Base-by-base conservation (phyloP, 331 rosid species). In the Quercus lobata region DNA sequence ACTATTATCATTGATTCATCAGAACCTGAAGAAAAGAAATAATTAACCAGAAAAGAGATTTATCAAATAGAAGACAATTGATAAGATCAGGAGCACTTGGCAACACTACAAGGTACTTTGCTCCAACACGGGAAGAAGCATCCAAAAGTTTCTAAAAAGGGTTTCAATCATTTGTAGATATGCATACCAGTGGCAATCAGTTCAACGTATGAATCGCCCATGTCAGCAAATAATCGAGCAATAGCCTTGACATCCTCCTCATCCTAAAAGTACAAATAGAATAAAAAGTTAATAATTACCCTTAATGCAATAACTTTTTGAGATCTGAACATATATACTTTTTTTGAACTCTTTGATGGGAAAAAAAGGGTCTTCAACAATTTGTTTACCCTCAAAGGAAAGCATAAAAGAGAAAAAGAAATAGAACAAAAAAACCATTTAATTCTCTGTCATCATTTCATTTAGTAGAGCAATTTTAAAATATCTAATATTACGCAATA, bases 221-320 rank as follows among this genome's bases (percentile, higher is more conserved):
- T 93, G 89, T 93, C 99, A 14, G 99, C 94, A 90, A 92, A 96
- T 81, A 96, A 89, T 82, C 98, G 92, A 78, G 97, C 97, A 89
- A 96, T 92, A 12, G 99, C 98, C 95, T 96, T 96, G 86, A 92
- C 98, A 76, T 96, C 99, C 88, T 96, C 99, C 86, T 96, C 99
- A 74, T 93, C 99, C 99, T 96, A 75, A 80, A 86, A 85, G 69
- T 24, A 81, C 74, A 81, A 32, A 83, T 34, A 60, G 44, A 75
- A 65, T 29, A 44, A 61, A 79, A 65, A 56, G 57, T 8, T 8
- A 56, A 56, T 37, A 69, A 34, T 11, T 52, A n/a, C 73, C n/a
- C 79, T 21, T 37, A 57, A 71, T 53, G 74, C 62, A 76, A 14
- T 46, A 70, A 22, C 29, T 70, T 35, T 46, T 44, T 37, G 73